Base-by-base conservation (phyloP, 257 asterid species). In the Henckelia pumila region DNA sequence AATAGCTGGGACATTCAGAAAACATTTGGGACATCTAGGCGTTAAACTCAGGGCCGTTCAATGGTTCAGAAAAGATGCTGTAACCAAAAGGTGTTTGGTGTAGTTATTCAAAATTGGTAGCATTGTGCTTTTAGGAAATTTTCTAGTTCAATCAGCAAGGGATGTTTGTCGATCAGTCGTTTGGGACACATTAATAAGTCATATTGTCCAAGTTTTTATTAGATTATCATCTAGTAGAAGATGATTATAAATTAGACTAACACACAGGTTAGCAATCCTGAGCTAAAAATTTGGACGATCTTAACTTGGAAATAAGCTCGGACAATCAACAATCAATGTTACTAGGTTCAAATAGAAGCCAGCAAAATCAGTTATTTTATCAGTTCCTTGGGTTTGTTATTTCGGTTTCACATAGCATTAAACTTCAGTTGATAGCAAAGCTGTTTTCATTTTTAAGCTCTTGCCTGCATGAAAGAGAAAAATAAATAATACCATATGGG, bases 401-500 rank as follows among this genome's bases (percentile, higher is more conserved):
- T 49, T 44, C 1, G 33, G 59, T 64, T 26, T 23, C 17, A 32
- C 59, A 50, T n/a, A 50, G 58, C 19, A 66, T 21, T 5, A 56
- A 61, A 67, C 33, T 67, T 26, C 33, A 16, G 33, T 60, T 29
- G 24, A 16, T 23, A 20, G 35, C 28, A 14, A 29, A 17, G 25
- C 64, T 21, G 6, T 40, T 64, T 64, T 40, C 3, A 58, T 66
- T 16, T 61, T 3, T 2, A 37, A 9, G 47, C 35, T 16, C 29
- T 60, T 68, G 25, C 29, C 29, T 40, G 5, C 32, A 56, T 21
- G 25, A 49, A 20, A 29, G 32, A 2, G 52, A 22, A 35, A 9
- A 59, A 56, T 55, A 74, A 67, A 21, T 60, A 61, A 59, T 85
- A 94, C 99, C 99, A 88, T 91, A 77, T 94, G 99, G 30, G 99